Evolutionary conservation across 2,329 filamentous ascomycete genomes (phyloP).

Genomic region (Diaporthe amygdali): DNA sequence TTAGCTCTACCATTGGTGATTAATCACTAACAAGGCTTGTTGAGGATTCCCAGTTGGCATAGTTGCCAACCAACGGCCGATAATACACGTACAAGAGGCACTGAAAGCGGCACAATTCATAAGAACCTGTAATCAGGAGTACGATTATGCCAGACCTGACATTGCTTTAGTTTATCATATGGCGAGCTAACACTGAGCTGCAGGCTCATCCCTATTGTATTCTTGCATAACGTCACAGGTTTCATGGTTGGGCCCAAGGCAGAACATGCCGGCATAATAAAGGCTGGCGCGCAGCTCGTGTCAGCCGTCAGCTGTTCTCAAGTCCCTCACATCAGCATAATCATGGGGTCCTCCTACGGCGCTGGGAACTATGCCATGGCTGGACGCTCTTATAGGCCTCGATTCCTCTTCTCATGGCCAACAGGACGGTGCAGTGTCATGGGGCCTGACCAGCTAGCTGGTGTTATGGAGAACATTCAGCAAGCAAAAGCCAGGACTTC

Average conservation of each 20-base stretch:
- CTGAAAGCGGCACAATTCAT: slow-evolving; percentile 48
- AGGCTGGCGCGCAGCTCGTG: slow-evolving; percentile 48
- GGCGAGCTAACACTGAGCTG: background rate
- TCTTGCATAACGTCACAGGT: slow-evolving; percentile 52
- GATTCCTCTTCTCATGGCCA: slow-evolving; percentile 49
- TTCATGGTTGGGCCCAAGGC: slow-evolving; percentile 54
- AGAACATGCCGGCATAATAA: slow-evolving; percentile 49
- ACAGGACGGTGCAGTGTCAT: slow-evolving; percentile 45
- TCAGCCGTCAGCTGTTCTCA: slow-evolving; percentile 48
- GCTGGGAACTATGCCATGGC: slow-evolving; percentile 55
- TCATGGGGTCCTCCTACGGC: slow-evolving; percentile 49
- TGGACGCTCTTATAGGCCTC: slow-evolving; percentile 44
- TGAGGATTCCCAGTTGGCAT: background rate
- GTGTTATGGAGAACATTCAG: slow-evolving; percentile 36
- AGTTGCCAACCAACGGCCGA: background rate
- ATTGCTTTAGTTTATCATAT: too few relatives aligned
- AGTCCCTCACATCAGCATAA: slow-evolving; percentile 50
- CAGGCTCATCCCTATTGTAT: slow-evolving; percentile 45
- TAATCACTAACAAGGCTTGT: background rate
- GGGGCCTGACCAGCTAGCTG: slow-evolving; percentile 44
- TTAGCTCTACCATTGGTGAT: background rate
- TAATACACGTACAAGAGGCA: slow-evolving; percentile 37
- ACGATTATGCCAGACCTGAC: too few relatives aligned
- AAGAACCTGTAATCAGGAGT: slow-evolving; percentile 48
- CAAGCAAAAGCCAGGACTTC: background rate